These are phyloP conservation scores for Phaeomoniella chlamydospora DNA, from an alignment of 2,329 filamentous ascomycete genomes.

Conservation along the genomic window DNA sequence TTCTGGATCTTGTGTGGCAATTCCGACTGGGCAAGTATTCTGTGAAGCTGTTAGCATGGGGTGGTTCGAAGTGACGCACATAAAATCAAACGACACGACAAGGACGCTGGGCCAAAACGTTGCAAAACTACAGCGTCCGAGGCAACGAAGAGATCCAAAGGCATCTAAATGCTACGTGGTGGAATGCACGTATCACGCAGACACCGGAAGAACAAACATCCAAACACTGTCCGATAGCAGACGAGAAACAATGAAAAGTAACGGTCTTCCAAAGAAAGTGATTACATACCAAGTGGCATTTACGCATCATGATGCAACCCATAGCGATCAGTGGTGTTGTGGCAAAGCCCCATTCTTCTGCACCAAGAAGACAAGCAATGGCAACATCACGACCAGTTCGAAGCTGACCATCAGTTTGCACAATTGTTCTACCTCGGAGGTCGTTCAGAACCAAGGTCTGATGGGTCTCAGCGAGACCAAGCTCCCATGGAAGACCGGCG, in stretches of 20 bases:
- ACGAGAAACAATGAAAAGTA: not conserved
- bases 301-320: conserved; percentile 92
- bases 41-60: no score
- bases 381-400: conserved; percentile 87
- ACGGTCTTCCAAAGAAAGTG: not conserved
- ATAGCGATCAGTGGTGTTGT: conserved; percentile 90
- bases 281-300: conserved; percentile 39
- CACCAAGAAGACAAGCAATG: conserved; percentile 85
- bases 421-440: conserved; percentile 83
- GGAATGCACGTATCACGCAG: no score
- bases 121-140: no score
- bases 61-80: no score
- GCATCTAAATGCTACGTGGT: no score
- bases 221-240: not conserved
- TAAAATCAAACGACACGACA: no score
- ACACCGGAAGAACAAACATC: no score
- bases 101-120: no score
- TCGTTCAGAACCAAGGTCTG: conserved; percentile 94
- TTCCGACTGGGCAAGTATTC: conserved; percentile 83
- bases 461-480: conserved; percentile 92
- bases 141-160: no score
- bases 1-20: conserved; percentile 90
- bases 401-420: conserved; percentile 91
- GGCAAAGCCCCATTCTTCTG: conserved; percentile 96
- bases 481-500: conserved; percentile 88